These are phyloP conservation scores for Solanum arcanum DNA, from an alignment of 257 asterid species.

Conservation along the genomic window DNA sequence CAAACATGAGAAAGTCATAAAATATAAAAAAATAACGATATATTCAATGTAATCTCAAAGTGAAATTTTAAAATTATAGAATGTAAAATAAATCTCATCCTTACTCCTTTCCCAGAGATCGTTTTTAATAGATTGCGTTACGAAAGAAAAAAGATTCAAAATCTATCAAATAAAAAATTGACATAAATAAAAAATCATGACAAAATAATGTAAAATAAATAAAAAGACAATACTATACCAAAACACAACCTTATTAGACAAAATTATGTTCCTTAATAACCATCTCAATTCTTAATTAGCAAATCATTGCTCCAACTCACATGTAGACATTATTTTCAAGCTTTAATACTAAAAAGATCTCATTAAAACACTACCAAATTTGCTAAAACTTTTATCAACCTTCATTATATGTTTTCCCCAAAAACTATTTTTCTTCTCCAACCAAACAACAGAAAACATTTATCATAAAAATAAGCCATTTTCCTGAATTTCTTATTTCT, in stretches of 20 bases:
- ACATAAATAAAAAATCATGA: neutral
- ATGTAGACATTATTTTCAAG: neutral
- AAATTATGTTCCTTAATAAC: too few relatives aligned
- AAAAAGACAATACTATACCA: too few relatives aligned
- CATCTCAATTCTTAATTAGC: too few relatives aligned
- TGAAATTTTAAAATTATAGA: neutral
- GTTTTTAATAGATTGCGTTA: too few relatives aligned
- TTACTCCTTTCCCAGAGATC: too few relatives aligned
- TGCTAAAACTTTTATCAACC: neutral
- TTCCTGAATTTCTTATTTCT: neutral
- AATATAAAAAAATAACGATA: neutral
- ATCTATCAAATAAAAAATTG: too few relatives aligned
- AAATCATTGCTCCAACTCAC: too few relatives aligned
- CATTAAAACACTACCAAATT: neutral
- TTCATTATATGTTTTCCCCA: neutral
- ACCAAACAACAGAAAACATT: neutral
- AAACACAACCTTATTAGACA: too few relatives aligned
- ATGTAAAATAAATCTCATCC: too few relatives aligned
- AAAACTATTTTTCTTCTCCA: neutral
- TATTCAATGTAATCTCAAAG: neutral
- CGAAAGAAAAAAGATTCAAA: too few relatives aligned
- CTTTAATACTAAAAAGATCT: neutral
- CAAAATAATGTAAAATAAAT: neutral
- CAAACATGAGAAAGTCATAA: neutral
- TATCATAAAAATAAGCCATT: neutral